A percentile compares a stretch with the other conserved stretches of the same genome.
Evolutionary conservation across 805 yeast species (phyloP).

Genomic region (Candida ortonii): DNA sequence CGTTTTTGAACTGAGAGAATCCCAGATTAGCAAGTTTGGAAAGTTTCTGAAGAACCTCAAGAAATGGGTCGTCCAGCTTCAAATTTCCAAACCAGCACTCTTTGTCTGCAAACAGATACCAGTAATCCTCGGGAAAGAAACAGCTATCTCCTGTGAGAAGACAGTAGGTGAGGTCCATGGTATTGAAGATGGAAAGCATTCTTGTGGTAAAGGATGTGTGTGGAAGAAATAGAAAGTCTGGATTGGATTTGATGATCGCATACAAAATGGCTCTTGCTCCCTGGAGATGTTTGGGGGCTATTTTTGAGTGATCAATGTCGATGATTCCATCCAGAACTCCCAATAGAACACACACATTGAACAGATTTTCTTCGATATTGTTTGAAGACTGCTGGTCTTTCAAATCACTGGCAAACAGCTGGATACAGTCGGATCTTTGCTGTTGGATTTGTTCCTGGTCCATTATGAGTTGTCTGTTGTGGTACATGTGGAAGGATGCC

Average conservation of each 20-base stretch:
- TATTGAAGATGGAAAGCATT: conserved; percentile 27
- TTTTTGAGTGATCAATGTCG: conserved; percentile 16
- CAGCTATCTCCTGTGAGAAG: conserved; percentile 22
- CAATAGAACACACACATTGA: conserved; percentile 24
- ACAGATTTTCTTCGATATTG: conserved; percentile 10
- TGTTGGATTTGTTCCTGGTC: conserved; percentile 7
- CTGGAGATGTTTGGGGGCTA: conserved; percentile 19
- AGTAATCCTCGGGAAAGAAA: conserved; percentile 17
- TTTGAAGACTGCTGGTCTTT: conserved; percentile 5
- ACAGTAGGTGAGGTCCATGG: conserved; percentile 29
- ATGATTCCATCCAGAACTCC: conserved; percentile 29
- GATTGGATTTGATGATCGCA: conserved; percentile 11
- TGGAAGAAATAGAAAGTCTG: conserved; percentile 9
- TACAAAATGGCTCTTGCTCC: conserved; percentile 27
- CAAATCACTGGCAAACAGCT: conserved; percentile 12
- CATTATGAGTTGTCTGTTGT: conserved; percentile 6
- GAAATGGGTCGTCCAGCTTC: conserved; percentile 27
- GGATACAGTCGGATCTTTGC: conserved; percentile 17
- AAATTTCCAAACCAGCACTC: conserved; percentile 32
- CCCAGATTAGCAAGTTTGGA: conserved; percentile 17
- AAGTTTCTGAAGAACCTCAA: conserved; percentile 28
- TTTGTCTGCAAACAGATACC: conserved; percentile 22
- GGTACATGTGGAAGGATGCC: conserved; percentile 23
- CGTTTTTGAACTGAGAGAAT: conserved; percentile 1
- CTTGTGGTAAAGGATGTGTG: conserved; percentile 16